phyloP scores from a whole-genome alignment of 2,329 filamentous ascomycete genomes.

The Bipolaris sorokiniana region DNA sequence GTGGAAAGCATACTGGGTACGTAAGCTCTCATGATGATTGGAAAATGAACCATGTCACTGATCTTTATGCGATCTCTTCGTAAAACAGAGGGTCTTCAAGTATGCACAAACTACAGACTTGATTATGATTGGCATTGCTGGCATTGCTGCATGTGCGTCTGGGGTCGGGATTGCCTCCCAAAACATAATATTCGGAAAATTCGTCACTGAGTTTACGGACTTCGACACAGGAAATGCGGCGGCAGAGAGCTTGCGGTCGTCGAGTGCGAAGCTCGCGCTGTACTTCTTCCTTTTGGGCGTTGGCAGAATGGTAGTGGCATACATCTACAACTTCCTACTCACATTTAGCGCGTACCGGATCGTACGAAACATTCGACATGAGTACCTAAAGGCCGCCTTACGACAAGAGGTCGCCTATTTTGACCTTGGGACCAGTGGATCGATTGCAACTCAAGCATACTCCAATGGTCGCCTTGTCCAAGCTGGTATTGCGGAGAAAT shows the following conservation, averaged over 20 bases:
- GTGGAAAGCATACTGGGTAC: constrained; percentile 21
- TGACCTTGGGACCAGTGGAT: constrained; percentile 23
- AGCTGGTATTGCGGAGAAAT: constrained; percentile 32
- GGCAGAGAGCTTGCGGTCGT: constrained; percentile 1
- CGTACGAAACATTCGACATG: constrained; percentile 17
- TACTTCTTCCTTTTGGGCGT: constrained; percentile 21
- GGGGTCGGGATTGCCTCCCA: constrained; percentile 20
- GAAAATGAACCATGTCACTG: not conserved
- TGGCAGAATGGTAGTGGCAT: constrained; percentile 14
- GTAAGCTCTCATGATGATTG: not conserved
- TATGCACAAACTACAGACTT: constrained; percentile 11
- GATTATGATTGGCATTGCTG: constrained; percentile 10
- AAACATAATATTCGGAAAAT: constrained; percentile 21
- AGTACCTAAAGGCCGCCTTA: constrained; percentile 17
- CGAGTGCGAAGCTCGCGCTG: constrained; percentile 9
- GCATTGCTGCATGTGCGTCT: constrained; percentile 14
- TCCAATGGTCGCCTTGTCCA: constrained; percentile 2
- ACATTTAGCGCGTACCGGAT: constrained; percentile 19
- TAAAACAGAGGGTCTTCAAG: constrained; percentile 14
- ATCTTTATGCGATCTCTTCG: not conserved
- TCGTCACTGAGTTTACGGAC: constrained; percentile 18
- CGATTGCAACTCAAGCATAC: constrained; percentile 21
- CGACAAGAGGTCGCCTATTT: constrained; percentile 40
- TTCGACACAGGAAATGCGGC: constrained; percentile 12
- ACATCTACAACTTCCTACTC: constrained; percentile 20